phyloP scores from a whole-genome alignment of 2,329 filamentous ascomycete genomes.

The Tympanopsis confertula region DNA sequence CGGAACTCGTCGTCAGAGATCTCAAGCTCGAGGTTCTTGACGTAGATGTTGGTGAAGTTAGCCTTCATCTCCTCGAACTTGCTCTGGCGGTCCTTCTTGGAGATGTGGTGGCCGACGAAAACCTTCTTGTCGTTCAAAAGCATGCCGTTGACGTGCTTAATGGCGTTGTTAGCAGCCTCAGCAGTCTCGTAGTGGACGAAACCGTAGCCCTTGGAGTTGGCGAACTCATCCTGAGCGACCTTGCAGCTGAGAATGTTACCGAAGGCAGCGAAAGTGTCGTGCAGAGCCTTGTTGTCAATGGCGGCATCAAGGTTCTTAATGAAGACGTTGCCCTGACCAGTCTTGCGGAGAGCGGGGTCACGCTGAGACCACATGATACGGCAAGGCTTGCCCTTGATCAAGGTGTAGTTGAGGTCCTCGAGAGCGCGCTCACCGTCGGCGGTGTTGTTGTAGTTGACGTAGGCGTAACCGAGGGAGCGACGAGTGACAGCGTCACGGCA shows the following conservation, averaged over 20 bases:
- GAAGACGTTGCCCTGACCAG: conserved; percentile 97
- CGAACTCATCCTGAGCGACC: conserved; percentile 93
- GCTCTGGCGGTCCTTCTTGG: conserved; percentile 99
- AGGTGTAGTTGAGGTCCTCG: conserved; percentile 98
- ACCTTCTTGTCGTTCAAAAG: conserved; percentile 99
- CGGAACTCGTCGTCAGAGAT: conserved; percentile 91
- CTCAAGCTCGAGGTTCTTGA: conserved; percentile 89
- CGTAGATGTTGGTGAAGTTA: conserved; percentile 99
- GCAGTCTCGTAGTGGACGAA: conserved; percentile 99
- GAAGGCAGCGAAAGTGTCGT: conserved; percentile 97
- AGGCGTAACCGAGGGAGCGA: conserved; percentile 96
- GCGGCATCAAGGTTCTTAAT: conserved; percentile 99
- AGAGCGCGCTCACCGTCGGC: conserved; percentile 93
- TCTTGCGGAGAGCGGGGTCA: conserved; percentile 97
- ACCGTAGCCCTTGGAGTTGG: conserved; percentile 95
- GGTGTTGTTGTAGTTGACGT: conserved; percentile 99
- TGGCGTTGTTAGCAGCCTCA: conserved; percentile 88
- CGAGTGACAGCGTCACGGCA: conserved; percentile 98
- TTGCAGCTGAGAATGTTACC: conserved; percentile 99
- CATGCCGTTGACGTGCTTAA: conserved; percentile 99
- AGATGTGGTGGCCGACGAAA: conserved; percentile 96
- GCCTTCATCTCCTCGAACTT: conserved; percentile 99
- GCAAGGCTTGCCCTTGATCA: conserved; percentile 97
- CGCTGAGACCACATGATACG: conserved; percentile 99
- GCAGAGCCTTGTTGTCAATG: conserved; percentile 99